Conservation (phyloP, 345 rosid genomes). For the Xanthoceras sorbifolium region DNA sequence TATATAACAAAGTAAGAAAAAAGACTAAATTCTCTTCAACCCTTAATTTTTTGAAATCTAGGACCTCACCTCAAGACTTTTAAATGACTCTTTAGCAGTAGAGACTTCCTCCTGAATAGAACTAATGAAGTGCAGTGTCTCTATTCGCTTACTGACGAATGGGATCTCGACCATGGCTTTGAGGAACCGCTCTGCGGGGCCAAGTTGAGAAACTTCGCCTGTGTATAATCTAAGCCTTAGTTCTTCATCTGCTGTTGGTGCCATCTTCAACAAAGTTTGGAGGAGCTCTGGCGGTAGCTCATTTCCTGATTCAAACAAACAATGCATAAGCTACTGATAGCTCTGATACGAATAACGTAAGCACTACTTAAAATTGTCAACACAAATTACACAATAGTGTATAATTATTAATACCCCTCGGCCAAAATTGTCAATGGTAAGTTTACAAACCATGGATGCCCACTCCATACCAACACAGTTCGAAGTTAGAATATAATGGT, state of each 20-base stretch:
- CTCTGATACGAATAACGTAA: background rate
- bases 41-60: slow-evolving; percentile 4
- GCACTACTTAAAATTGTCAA: background rate
- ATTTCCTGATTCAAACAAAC: slow-evolving; percentile 48
- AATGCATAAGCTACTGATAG: slow-evolving; percentile 16
- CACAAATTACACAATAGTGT: background rate
- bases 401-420: no score
- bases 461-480: background rate
- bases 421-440: background rate
- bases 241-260: slow-evolving; percentile 86
- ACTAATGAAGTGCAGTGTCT: slow-evolving; percentile 73
- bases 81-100: slow-evolving; percentile 62
- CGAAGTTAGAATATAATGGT: background rate
- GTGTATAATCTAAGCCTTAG: slow-evolving; percentile 78
- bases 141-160: slow-evolving; percentile 77
- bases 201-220: slow-evolving; percentile 70
- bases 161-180: slow-evolving; percentile 79
- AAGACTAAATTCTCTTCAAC: background rate
- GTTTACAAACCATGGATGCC: background rate
- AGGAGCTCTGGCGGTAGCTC: slow-evolving; percentile 89
- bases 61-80: slow-evolving; percentile 73
- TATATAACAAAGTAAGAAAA: background rate
- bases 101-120: slow-evolving; percentile 75
- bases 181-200: slow-evolving; percentile 87
- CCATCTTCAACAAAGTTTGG: slow-evolving; percentile 75